A percentile compares a stretch with the other conserved stretches of the same genome.
phyloP scores from a whole-genome alignment of 2,329 filamentous ascomycete genomes.

The Pyricularia sp. region DNA sequence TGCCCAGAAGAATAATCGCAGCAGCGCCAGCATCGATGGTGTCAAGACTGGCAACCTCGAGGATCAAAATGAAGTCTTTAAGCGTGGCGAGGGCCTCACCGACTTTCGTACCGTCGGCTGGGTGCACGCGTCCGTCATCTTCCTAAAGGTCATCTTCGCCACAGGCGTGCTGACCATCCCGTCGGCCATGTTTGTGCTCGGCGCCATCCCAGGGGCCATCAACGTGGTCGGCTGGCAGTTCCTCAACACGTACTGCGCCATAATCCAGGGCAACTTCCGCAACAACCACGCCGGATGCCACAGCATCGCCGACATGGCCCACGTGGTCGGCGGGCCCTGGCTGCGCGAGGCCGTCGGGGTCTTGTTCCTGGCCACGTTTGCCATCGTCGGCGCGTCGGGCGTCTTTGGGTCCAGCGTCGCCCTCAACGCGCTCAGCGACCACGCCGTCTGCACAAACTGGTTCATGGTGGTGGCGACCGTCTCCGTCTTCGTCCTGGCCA shows the following conservation, averaged over 20 bases:
- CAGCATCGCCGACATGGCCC: conserved; percentile 40
- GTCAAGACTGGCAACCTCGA: background rate
- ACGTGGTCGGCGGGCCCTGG: conserved; percentile 37
- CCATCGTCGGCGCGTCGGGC: conserved; percentile 24
- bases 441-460: conserved; percentile 45
- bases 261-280: conserved; percentile 26
- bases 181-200: conserved; percentile 66
- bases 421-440: conserved; percentile 44
- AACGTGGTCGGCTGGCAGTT: conserved; percentile 54
- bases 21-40: background rate
- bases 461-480: conserved; percentile 40
- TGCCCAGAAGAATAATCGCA: background rate
- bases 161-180: conserved; percentile 46
- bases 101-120: conserved; percentile 35
- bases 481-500: conserved; percentile 34
- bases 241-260: conserved; percentile 26
- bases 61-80: background rate
- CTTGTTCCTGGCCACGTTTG: conserved; percentile 24
- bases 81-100: background rate
- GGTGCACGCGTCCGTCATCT: conserved; percentile 33
- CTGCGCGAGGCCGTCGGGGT: conserved; percentile 39
- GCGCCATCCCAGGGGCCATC: conserved; percentile 72
- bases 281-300: conserved; percentile 25
- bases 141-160: conserved; percentile 29
- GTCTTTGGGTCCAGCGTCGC: conserved; percentile 46